phyloP scores from a whole-genome alignment of 495 filamentous ascomycete genomes.

The Letharia lupina region DNA sequence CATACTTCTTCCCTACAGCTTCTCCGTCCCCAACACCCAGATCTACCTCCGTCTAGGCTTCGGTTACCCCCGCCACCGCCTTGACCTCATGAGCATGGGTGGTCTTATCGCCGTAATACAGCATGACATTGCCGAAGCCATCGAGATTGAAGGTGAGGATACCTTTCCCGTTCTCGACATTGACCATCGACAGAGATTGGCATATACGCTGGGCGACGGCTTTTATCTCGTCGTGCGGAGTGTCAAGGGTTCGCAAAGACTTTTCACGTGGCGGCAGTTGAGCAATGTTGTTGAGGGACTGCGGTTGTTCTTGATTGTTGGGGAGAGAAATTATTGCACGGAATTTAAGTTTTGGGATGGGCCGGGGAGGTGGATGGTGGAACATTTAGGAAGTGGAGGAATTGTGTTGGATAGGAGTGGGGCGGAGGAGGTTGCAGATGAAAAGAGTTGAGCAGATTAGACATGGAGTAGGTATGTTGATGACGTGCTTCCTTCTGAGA shows the following conservation, averaged over 20 bases:
- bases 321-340: not conserved
- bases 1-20: not conserved
- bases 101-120: not conserved
- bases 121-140: not conserved
- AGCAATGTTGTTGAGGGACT: not conserved
- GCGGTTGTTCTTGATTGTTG: not conserved
- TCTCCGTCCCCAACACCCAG: not conserved
- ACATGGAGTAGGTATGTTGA: too few species aligned
- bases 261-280: not conserved
- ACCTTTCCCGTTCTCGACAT: not conserved
- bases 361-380: too few species aligned
- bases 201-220: not conserved
- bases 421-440: too few species aligned
- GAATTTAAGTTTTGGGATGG: not conserved
- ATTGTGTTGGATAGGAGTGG: too few species aligned
- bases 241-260: too few species aligned
- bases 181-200: too few species aligned
- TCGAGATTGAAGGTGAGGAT: not conserved
- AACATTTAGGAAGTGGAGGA: too few species aligned
- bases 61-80: not conserved
- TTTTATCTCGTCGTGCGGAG: not conserved
- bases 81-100: not conserved
- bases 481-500: too few species aligned
- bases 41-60: not conserved
- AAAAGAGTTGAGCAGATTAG: too few species aligned